These are phyloP conservation scores for Dendrocalamus sinicus DNA, from an alignment of 176 grass and related monocot species.

Conservation along the genomic window DNA sequence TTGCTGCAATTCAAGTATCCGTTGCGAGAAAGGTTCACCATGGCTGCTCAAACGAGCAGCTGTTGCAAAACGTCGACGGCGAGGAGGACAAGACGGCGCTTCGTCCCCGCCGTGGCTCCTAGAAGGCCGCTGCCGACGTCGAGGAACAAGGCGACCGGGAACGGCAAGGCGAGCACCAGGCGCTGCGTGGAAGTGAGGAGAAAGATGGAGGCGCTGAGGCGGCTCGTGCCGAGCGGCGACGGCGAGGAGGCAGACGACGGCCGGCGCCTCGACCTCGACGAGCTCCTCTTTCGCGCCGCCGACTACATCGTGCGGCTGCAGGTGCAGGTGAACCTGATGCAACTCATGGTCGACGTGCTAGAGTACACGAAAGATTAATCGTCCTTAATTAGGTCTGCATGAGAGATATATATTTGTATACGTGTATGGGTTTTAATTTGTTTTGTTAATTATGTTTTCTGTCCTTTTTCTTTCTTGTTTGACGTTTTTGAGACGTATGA, in stretches of 20 bases:
- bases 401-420: not conserved
- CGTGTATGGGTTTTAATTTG: not conserved
- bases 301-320: slow-evolving; percentile 57
- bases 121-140: not conserved
- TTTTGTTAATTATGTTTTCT: not conserved
- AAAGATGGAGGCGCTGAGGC: slow-evolving; percentile 51
- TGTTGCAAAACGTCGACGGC: not conserved
- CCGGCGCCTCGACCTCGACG: slow-evolving; percentile 20
- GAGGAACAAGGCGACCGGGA: not conserved
- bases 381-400: not conserved
- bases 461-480: not conserved
- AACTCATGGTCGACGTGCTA: slow-evolving; percentile 56
- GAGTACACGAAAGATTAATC: slow-evolving; percentile 26
- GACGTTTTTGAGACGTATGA: not conserved
- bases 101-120: not conserved
- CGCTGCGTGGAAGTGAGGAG: slow-evolving; percentile 34
- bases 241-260: not conserved
- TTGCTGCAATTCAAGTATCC: not conserved
- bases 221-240: slow-evolving; percentile 44
- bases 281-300: slow-evolving; percentile 49
- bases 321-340: slow-evolving; percentile 54
- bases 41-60: slow-evolving; percentile 43
- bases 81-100: not conserved
- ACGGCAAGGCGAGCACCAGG: not conserved
- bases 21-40: not conserved